Evolutionary conservation across 495 filamentous ascomycete species (phyloP), one percentile per base, ranked within the genome.

Genomic region (Aspergillus nanangensis): DNA sequence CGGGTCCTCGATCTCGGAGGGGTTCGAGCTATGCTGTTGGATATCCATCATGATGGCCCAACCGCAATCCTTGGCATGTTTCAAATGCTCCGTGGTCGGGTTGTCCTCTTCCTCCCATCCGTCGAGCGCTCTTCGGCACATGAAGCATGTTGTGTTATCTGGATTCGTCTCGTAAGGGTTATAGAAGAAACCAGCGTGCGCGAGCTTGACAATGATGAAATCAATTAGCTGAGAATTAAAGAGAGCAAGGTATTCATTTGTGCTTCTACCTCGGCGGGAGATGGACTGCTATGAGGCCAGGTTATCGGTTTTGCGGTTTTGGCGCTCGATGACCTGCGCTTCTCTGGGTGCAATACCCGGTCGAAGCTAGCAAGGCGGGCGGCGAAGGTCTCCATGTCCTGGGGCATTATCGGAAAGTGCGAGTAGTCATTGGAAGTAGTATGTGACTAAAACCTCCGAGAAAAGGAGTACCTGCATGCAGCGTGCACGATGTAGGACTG

Each of bases 71-170:
- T 78, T 74, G 2, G 87, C 82, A 58, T 94, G 86, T 40, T 85
- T 86, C 38, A 95, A 58, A 67, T 98, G 93, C 58, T 97, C 93
- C 10, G 74, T 75, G 2, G 89, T 60, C 0, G 93, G 86, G 46
- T 87, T 76, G 54, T 98, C 93, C 5, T 79, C 77, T 25, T 82
- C 71, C 55, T 96, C 90, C 93, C 93, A 98, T 34, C 90, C 90
- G 59, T 88, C 88, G 17, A 97, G 71, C 41, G 80, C 74, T 60
- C 84, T 81, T 20, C 79, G 58, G 70, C 93, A 98, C 14, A 87
- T 69, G 67, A 93, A 95, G 60, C 93, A 98, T 49, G 77, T 80
- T 38, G 87, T 88, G 68, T 95, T 98, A 61, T 98, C 93, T 8
- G 83, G 83, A 51, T 77, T 84, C 13, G 74, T 72, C 20, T 79